Evolutionary conservation across 441 rosid species (phyloP).

Genomic region (Viola pubescens): DNA sequence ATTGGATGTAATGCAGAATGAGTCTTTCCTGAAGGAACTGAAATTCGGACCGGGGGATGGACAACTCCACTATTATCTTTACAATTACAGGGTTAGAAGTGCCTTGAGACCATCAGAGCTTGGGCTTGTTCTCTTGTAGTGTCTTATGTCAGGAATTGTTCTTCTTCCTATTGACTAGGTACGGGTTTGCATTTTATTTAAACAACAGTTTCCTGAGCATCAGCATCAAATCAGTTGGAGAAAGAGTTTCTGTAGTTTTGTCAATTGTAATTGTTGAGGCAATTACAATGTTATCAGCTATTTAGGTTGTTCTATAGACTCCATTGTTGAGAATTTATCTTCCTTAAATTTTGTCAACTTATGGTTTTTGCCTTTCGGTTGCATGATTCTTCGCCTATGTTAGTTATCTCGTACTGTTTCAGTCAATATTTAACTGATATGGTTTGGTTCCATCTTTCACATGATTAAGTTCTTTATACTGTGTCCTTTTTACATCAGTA

Average conservation of each 20-base stretch:
- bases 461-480: no score
- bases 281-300: constrained; percentile 8
- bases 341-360: background rate
- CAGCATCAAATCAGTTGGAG: constrained; percentile 12
- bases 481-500: no score
- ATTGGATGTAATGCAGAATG: constrained; percentile 85
- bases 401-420: no score
- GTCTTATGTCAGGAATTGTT: background rate
- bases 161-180: constrained; percentile 12
- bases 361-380: background rate
- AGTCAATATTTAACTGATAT: no score
- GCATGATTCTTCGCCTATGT: no score
- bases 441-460: no score
- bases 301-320: constrained; percentile 20
- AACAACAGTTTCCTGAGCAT: background rate
- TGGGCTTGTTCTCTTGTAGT: constrained; percentile 81
- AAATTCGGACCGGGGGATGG: constrained; percentile 98
- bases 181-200: constrained; percentile 2
- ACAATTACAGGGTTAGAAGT: constrained; percentile 53
- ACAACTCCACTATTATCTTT: constrained; percentile 85
- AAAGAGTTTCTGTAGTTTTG: constrained; percentile 4
- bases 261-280: constrained; percentile 10
- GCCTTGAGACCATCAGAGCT: constrained; percentile 67
- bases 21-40: constrained; percentile 71
- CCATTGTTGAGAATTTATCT: constrained; percentile 18